Evolutionary conservation across 345 rosid genomes (phyloP).

Genomic region (Acer saccharum): DNA sequence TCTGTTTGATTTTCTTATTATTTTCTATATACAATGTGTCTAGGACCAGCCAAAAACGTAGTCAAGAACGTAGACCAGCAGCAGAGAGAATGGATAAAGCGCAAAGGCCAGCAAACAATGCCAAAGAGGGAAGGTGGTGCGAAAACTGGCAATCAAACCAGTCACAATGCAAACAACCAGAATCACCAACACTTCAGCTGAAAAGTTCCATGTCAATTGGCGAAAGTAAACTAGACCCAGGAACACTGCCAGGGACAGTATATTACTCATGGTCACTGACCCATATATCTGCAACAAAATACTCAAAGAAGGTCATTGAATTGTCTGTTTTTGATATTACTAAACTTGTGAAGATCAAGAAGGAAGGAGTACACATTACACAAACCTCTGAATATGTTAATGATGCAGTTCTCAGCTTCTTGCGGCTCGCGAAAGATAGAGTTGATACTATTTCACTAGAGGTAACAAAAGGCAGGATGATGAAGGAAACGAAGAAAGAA

Average conservation of each 20-base stretch:
- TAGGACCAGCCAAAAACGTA: conserved; percentile 49
- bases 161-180: conserved; percentile 45
- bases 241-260: no score
- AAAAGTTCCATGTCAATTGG: conserved; percentile 53
- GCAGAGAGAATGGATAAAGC: conserved; percentile 51
- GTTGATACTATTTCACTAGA: conserved; percentile 46
- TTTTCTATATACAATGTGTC: not conserved
- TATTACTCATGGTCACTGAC: no score
- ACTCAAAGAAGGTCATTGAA: no score
- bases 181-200: conserved; percentile 47
- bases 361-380: conserved; percentile 1
- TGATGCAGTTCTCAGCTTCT: conserved; percentile 37
- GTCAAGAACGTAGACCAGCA: conserved; percentile 50
- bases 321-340: no score
- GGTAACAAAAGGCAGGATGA: conserved; percentile 41
- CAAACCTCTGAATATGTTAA: conserved; percentile 48
- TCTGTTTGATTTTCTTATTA: not conserved
- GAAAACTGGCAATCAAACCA: conserved; percentile 45
- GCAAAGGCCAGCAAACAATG: conserved; percentile 39
- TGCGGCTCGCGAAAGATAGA: conserved; percentile 36
- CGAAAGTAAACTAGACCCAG: conserved; percentile 44
- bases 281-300: no score
- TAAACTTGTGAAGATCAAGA: conserved; percentile 29
- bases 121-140: conserved; percentile 58
- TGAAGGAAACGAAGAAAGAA: conserved; percentile 46